Evolutionary conservation across 768 basidiomycete species (phyloP), one percentile per base, ranked within the genome.

Genomic region (Tricholoma matsutake): DNA sequence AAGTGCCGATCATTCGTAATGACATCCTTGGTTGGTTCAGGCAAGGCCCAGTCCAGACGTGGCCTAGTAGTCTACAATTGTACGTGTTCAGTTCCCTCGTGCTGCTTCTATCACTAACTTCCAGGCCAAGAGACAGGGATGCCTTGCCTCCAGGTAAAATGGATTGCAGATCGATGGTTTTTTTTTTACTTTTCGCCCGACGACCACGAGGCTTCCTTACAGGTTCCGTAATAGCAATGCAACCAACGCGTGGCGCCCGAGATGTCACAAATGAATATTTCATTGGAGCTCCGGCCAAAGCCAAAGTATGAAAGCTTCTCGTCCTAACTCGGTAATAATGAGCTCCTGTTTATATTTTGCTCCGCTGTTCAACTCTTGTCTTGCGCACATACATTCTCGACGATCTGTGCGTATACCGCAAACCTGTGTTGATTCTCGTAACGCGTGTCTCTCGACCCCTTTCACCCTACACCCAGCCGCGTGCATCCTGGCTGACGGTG

Each of bases 401-500:
- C 67, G 62, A 63, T 62, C 62, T 64, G 60, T 59, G 43, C 64
- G 61, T 61, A 61, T 54, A 61, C 61, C 64, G 65, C 64, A 65
- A 53, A 43, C 60, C 59, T 61, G 22, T 35, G 54, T 41, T 64
- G 61, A 67, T 69, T 66, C 66, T 25, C 64, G 65, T 73, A 72
- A 76, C 75, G 71, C 76, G 70, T 72, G 63, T 61, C 65, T 56
- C 62, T 60, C 54, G 63, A 64, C 69, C 76, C 75, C 71, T 69
- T 65, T 66, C 63, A 57, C 72, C 74, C 76, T 73, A 74, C 72
- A 73, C 75, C 69, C 70, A 70, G 75, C 83, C 83, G 78, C 83
- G 82, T 83, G 82, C 54, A 67, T 71, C 69, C 70, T 70, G 67
- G 60, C 65, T 65, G 63, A 63, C 63, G 63, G 64, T 81, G 78